These are phyloP conservation scores for Populus hybrid DNA, from an alignment of 441 rosid species.

Conservation along the genomic window DNA sequence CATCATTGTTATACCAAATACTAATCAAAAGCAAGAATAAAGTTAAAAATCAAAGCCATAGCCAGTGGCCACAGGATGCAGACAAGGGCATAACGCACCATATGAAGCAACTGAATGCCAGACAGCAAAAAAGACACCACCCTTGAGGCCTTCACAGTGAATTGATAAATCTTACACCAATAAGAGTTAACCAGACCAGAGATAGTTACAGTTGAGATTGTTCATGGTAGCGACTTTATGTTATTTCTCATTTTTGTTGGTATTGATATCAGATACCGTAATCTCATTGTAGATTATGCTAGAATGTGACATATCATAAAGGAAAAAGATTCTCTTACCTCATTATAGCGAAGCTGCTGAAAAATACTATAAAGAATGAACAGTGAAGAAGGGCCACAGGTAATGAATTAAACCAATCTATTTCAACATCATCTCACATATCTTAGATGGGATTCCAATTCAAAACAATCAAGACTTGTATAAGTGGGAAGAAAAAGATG, in stretches of 20 bases:
- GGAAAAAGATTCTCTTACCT: slow-evolving; percentile 7
- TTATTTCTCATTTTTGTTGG: background rate
- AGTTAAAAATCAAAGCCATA: background rate
- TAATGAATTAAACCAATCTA: slow-evolving; percentile 25
- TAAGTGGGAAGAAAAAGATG: slow-evolving; percentile 23
- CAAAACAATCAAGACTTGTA: slow-evolving; percentile 27
- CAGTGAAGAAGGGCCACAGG: slow-evolving; percentile 18
- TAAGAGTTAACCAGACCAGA: background rate
- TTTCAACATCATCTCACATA: slow-evolving; percentile 23
- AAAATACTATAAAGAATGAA: background rate
- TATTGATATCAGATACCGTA: slow-evolving; percentile 14
- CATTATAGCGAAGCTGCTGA: slow-evolving; percentile 6
- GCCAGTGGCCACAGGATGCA: background rate
- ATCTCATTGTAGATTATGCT: slow-evolving; percentile 12
- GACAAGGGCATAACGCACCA: slow-evolving; percentile 1
- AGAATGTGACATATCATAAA: slow-evolving; percentile 15
- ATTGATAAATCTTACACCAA: background rate
- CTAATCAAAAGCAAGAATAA: background rate
- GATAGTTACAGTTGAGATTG: background rate
- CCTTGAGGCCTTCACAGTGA: background rate
- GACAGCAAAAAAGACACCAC: background rate
- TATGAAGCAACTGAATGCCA: background rate
- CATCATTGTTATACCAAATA: background rate
- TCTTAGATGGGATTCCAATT: slow-evolving; percentile 21
- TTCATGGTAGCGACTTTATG: background rate